These are phyloP conservation scores for Plasmopara muralis DNA, from an alignment of 352 stramenopile species.

Conservation along the genomic window DNA sequence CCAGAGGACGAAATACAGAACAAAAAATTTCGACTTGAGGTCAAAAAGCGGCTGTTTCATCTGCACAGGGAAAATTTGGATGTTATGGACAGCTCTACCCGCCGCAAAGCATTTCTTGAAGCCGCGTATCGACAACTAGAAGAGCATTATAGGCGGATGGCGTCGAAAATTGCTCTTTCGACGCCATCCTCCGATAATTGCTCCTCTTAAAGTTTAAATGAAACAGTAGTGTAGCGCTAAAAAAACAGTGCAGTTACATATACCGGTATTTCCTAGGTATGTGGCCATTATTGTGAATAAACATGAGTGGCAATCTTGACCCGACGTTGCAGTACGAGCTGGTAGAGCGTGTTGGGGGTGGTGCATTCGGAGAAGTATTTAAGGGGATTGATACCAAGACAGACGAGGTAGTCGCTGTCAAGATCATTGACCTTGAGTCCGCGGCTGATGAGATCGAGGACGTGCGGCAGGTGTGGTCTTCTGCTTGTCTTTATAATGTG, in stretches of 20 bases:
- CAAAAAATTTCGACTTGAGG: conserved; percentile 70
- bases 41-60: conserved; percentile 77
- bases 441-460: conserved; percentile 82
- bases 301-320: conserved; percentile 47
- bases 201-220: conserved; percentile 5
- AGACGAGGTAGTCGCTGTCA: conserved; percentile 68
- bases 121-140: conserved; percentile 49
- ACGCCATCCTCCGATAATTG: too few relatives aligned
- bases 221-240: conserved; percentile 2
- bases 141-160: conserved; percentile 44
- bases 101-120: conserved; percentile 75
- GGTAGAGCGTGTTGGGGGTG: conserved; percentile 72
- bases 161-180: conserved; percentile 25
- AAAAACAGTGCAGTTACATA: neutral
- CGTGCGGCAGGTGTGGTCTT: conserved; percentile 54
- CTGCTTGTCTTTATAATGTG: neutral
- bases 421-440: conserved; percentile 84
- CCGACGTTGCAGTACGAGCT: conserved; percentile 65
- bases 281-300: conserved; percentile 7
- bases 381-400: conserved; percentile 64
- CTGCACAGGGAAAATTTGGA: conserved; percentile 66
- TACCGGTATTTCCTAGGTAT: neutral
- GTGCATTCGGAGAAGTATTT: conserved; percentile 79
- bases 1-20: conserved; percentile 35
- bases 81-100: conserved; percentile 55